phyloP scores from a whole-genome alignment of 1,284 basidiomycete genomes.

The Neolentinus lepideus region DNA sequence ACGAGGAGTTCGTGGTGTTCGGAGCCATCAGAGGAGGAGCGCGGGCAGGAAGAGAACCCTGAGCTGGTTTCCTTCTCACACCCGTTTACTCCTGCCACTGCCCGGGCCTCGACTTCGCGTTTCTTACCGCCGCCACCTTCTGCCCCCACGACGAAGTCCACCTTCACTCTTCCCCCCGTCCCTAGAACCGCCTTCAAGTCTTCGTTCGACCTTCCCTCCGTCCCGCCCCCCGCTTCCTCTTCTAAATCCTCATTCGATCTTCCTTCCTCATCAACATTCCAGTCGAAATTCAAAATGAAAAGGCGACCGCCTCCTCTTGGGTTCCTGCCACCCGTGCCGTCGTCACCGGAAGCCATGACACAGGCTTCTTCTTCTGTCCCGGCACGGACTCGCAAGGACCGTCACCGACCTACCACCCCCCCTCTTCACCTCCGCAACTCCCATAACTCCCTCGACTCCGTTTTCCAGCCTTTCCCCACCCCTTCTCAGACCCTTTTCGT shows the following conservation, averaged over 20 bases:
- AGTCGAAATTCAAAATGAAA: conserved; percentile 1
- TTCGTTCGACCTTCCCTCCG: neutral
- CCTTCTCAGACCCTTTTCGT: conserved; percentile 76
- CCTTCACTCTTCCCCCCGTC: conserved; percentile 7
- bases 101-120: conserved; percentile 16
- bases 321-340: conserved; percentile 17
- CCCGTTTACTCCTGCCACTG: conserved; percentile 19
- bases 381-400: conserved; percentile 43
- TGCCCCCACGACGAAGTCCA: conserved; percentile 34
- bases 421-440: conserved; percentile 39
- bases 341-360: conserved; percentile 6
- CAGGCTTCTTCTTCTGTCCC: conserved; percentile 20
- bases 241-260: conserved; percentile 1
- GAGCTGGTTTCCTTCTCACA: conserved; percentile 16
- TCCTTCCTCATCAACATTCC: neutral
- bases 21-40: conserved; percentile 34
- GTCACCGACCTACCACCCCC: conserved; percentile 44
- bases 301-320: conserved; percentile 8
- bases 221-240: conserved; percentile 1
- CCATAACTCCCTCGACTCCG: conserved; percentile 16
- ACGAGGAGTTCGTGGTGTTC: conserved; percentile 27
- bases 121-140: conserved; percentile 40
- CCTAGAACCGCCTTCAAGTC: conserved; percentile 2
- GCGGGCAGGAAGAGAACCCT: conserved; percentile 4
- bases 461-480: conserved; percentile 28